A percentile compares a stretch with the other conserved stretches of the same genome.
These are phyloP conservation scores for Daldinia vernicosa DNA, from an alignment of 495 filamentous ascomycete genomes.

Conservation along the genomic window DNA sequence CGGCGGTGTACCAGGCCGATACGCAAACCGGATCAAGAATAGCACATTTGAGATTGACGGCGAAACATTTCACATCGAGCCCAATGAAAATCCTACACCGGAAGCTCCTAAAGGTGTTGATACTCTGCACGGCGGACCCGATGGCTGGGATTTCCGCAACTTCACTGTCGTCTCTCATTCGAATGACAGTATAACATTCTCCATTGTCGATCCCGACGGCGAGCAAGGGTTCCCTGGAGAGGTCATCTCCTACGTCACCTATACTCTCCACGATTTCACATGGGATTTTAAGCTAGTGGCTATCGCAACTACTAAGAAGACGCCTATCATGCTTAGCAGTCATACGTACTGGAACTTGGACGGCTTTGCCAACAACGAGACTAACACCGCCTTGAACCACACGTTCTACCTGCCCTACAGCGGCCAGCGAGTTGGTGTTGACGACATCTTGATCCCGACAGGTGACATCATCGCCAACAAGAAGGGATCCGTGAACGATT, in stretches of 20 bases:
- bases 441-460: slow-evolving; percentile 80
- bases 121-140: slow-evolving; percentile 81
- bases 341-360: slow-evolving; percentile 90
- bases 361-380: slow-evolving; percentile 72
- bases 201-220: slow-evolving; percentile 73
- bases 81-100: slow-evolving; percentile 73
- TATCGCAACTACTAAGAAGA: slow-evolving; percentile 64
- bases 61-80: slow-evolving; percentile 65
- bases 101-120: slow-evolving; percentile 62
- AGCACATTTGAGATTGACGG: slow-evolving; percentile 79
- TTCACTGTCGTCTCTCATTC: slow-evolving; percentile 78
- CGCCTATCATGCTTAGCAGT: slow-evolving; percentile 72
- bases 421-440: slow-evolving; percentile 73
- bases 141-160: slow-evolving; percentile 85
- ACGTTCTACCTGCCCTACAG: slow-evolving; percentile 76
- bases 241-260: slow-evolving; percentile 79
- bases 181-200: slow-evolving; percentile 77
- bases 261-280: slow-evolving; percentile 61
- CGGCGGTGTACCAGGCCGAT: slow-evolving; percentile 79
- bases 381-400: slow-evolving; percentile 73
- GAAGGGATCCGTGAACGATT: slow-evolving; percentile 73
- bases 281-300: slow-evolving; percentile 67
- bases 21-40: slow-evolving; percentile 90
- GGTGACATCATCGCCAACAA: slow-evolving; percentile 74
- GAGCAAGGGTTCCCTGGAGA: slow-evolving; percentile 83